A percentile compares a stretch with the other conserved stretches of the same genome.
These are phyloP conservation scores for Aspergillus ellipticus DNA, from an alignment of 495 filamentous ascomycete species.

Conservation along the genomic window DNA sequence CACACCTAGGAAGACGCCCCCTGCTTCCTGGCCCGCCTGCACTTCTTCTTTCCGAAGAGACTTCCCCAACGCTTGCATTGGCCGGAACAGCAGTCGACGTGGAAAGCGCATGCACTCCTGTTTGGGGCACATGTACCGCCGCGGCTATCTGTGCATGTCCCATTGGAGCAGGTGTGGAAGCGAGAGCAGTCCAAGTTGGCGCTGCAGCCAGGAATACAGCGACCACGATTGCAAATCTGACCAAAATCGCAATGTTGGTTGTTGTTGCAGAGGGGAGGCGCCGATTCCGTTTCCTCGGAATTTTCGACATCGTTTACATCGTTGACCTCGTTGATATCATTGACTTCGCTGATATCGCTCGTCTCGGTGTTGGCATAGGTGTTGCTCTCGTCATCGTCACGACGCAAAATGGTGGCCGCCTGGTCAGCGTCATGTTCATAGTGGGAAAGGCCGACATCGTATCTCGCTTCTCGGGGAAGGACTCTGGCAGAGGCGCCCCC, in stretches of 20 bases:
- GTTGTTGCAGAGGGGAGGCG: not conserved
- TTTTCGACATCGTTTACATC: not conserved
- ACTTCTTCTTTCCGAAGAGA: slow-evolving; percentile 3
- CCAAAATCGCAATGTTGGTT: slow-evolving; percentile 6
- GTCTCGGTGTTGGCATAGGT: not conserved
- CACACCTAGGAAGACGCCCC: not conserved
- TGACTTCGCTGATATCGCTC: too few relatives aligned
- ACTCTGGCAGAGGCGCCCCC: not conserved
- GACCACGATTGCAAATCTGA: not conserved
- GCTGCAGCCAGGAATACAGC: slow-evolving; percentile 4
- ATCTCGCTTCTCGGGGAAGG: not conserved
- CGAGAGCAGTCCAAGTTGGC: slow-evolving; percentile 4
- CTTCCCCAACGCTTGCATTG: not conserved
- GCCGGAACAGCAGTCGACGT: slow-evolving; percentile 17
- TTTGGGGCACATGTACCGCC: not conserved
- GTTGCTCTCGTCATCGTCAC: not conserved
- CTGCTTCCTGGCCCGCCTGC: not conserved
- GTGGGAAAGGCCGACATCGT: not conserved
- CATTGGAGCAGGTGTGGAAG: slow-evolving; percentile 5
- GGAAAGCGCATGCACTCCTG: not conserved
- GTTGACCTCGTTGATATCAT: too few relatives aligned
- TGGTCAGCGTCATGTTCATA: not conserved
- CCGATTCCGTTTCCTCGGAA: not conserved
- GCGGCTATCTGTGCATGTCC: not conserved
- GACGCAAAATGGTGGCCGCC: not conserved